Evolutionary conservation across 2,329 filamentous ascomycete genomes (phyloP), one percentile per base, ranked within the genome.

Genomic region (Xylariaceae sp.): DNA sequence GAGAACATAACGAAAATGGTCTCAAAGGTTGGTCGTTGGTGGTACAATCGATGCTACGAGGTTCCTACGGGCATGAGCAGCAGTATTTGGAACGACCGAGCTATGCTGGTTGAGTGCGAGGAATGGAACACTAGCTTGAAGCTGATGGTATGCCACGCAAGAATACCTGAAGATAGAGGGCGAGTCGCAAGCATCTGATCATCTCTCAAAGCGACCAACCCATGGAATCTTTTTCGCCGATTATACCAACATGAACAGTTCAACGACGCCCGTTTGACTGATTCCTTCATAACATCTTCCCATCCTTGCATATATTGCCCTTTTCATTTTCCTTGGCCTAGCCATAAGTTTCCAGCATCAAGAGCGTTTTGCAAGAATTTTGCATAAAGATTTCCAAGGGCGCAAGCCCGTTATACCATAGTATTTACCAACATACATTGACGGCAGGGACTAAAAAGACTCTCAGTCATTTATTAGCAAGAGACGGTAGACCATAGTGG

Each of bases 31-130:
- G 94, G 92, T 2, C 84, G 95, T 39, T 98, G 94, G 92, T 99
- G 95, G 95, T 98, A 96, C 75, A 90, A 87, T 8, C 86, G 90
- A 49, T 97, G 94, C 78, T 98, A 97, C 72, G 94, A 97, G 75
- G 83, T 54, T 81, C 83, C 4, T 79, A 87, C 7, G 74, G 84
- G 57, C 75, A 81, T 79, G 46, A 76, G 78, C 44, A 77, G 78
- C 41, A 84, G 89, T 71, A 90, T 98, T 64, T 98, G 93, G 89
- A 83, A 81, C 43, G 90, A 97, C 70, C 84, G 82, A 53, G 82
- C 82, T 8, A 76, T 98, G 24, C 78, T 98, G 43, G 79, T 85
- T 14, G 95, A 99, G 76, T 97, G 93, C 69, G 90, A 96, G 75
- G 87, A 89, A 72, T 87, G 90, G 71, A 88, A 90, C 12, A 96